phyloP scores from a whole-genome alignment of 768 basidiomycete species.

The Chalciporus piperatus region DNA sequence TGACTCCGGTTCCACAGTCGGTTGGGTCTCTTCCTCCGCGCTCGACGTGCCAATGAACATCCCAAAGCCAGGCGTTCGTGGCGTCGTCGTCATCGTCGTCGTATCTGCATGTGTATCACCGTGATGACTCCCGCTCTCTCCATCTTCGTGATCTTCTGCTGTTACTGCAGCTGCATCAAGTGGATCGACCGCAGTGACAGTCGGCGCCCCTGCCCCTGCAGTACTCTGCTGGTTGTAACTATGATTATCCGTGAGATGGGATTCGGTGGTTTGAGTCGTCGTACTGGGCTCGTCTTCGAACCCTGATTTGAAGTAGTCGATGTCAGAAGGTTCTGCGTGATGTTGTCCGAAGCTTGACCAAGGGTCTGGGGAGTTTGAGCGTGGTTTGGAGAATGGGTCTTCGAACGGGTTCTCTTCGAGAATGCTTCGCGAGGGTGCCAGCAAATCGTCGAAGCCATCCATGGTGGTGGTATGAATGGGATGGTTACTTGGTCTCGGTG shows the following conservation, averaged over 20 bases:
- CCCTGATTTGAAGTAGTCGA: conserved; percentile 29
- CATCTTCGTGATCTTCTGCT: conserved; percentile 33
- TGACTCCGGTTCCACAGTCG: conserved; percentile 9
- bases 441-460: conserved; percentile 79
- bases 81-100: conserved; percentile 4
- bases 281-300: conserved; percentile 25
- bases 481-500: background rate
- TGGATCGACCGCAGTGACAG: conserved; percentile 29
- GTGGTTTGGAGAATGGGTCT: conserved; percentile 61
- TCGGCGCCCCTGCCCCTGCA: conserved; percentile 15
- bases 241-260: conserved; percentile 33
- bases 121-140: conserved; percentile 13
- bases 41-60: conserved; percentile 25
- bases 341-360: conserved; percentile 62
- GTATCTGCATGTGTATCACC: conserved; percentile 11
- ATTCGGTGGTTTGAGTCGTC: conserved; percentile 28
- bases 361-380: conserved; percentile 71
- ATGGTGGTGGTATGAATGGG: conserved; percentile 34
- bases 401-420: conserved; percentile 78
- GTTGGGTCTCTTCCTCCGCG: conserved; percentile 23
- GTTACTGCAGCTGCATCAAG: conserved; percentile 38
- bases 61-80: conserved; percentile 50
- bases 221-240: conserved; percentile 30
- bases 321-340: conserved; percentile 20
- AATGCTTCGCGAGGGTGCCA: conserved; percentile 54